Conservation (phyloP, 208 protist species). For the Trypanosoma brucei region DNA sequence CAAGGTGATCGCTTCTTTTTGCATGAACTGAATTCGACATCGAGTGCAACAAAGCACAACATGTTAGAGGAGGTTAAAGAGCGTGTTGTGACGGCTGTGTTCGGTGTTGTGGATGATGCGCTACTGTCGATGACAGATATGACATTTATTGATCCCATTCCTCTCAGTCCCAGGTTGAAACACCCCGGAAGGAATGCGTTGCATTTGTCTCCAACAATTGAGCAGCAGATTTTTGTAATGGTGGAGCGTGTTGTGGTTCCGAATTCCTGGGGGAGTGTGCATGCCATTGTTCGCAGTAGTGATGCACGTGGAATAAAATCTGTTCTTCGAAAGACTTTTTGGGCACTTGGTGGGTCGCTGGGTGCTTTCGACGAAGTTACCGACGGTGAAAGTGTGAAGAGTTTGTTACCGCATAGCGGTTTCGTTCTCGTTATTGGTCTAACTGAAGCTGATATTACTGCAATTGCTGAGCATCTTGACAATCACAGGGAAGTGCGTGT, state of each 20-base stretch:
- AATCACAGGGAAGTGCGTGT: constrained; percentile 13
- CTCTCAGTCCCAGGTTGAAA: neutral
- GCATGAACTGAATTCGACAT: neutral
- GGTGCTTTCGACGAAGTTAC: neutral
- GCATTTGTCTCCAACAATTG: constrained; percentile 5
- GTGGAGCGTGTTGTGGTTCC: neutral
- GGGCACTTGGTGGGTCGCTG: constrained; percentile 14
- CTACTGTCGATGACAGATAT: neutral
- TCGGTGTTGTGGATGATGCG: constrained; percentile 3
- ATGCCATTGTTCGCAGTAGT: constrained; percentile 3
- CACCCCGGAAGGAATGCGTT: neutral
- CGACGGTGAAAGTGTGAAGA: neutral
- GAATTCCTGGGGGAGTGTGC: neutral
- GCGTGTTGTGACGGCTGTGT: neutral
- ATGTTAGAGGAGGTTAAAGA: neutral
- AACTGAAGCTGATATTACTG: constrained; percentile 8
- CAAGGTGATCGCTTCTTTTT: neutral
- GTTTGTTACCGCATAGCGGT: neutral
- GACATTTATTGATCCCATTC: constrained; percentile 10
- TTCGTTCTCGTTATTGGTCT: constrained; percentile 19
- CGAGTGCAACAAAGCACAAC: neutral
- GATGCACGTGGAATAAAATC: neutral
- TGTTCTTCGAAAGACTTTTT: neutral
- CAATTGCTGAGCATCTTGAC: constrained; percentile 19
- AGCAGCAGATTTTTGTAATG: constrained; percentile 8